Base-by-base conservation (phyloP, 108 stramenopile genomes). In the Cyclotella atomus region DNA sequence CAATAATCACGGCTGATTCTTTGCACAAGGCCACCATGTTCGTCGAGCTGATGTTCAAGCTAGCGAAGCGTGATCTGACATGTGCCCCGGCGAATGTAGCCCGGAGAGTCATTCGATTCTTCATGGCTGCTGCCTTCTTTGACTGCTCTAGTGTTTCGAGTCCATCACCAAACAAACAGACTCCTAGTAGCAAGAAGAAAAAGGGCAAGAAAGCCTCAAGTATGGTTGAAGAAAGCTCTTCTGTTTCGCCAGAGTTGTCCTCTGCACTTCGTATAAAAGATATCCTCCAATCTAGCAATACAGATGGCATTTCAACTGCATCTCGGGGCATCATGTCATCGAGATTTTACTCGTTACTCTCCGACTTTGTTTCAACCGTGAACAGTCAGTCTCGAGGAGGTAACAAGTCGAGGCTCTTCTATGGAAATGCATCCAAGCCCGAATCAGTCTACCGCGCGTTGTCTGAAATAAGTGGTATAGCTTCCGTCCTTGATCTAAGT, bases 71-170 rank as follows among this genome's bases (percentile, higher is more conserved):
- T n/a, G 79, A 71, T 14, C 75, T 72, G n/a, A 29, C 24, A 30
- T 52, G 49, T 33, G 70, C 75, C 28, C 75, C 68, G 25, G 79
- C 79, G 10, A 56, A 71, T 50, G 69, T 52, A 53, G 70, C 77
- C 20, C 55, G 66, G 4, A 79, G 70, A 60, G 71, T 89, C 19
- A 32, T 88, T 14, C 35, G 61, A 17, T 90, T 94, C 49, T 89
- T 94, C 33, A 79, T 91, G 84, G 76, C 84, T 56, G 66, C 72
- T 15, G 89, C 93, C 24, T 94, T 91, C 55, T 91, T 90, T 65
- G 89, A 93, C 68, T 87, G 87, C 60, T 83, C 81, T 17, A 44
- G 21, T 19, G 28, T 81, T 49, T 34, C 15, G 21, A 32, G 10
- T 25, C 49, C 35, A 15, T 34, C 44, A 8, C 16, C 30, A 23